These are phyloP conservation scores for Phytopythium boreale DNA, from an alignment of 352 stramenopile species.

Conservation along the genomic window DNA sequence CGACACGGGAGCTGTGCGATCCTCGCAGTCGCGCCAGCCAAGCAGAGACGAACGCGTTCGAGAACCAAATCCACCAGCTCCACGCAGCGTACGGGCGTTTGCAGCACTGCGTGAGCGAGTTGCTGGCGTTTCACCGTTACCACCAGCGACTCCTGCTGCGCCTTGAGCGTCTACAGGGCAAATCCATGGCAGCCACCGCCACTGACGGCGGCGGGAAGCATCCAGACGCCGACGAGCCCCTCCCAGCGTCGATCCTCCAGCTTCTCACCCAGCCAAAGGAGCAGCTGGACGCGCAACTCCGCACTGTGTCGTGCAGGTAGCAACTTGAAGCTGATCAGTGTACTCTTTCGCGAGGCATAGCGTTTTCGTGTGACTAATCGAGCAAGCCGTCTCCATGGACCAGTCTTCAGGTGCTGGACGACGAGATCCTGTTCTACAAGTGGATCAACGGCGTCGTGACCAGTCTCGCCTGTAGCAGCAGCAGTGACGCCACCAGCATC, in stretches of 20 bases:
- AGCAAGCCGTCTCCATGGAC: neutral
- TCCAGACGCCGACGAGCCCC: slow-evolving; percentile 14
- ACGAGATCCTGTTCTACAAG: slow-evolving; percentile 70
- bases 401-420: slow-evolving; percentile 52
- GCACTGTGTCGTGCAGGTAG: slow-evolving; percentile 37
- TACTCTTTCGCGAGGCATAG: neutral
- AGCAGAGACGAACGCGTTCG: slow-evolving; percentile 7
- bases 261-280: slow-evolving; percentile 28
- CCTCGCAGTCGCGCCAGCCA: neutral
- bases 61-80: slow-evolving; percentile 33
- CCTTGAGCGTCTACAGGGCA: slow-evolving; percentile 28
- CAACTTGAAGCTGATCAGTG: neutral
- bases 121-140: slow-evolving; percentile 30
- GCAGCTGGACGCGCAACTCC: slow-evolving; percentile 37
- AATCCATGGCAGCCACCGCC: neutral
- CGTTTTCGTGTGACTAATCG: neutral
- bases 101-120: slow-evolving; percentile 31
- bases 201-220: neutral
- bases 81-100: slow-evolving; percentile 44
- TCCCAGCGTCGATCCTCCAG: slow-evolving; percentile 42
- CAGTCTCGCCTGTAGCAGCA: slow-evolving; percentile 10
- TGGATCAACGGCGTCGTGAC: slow-evolving; percentile 60
- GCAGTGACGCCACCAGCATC: neutral
- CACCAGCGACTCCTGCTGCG: slow-evolving; percentile 38
- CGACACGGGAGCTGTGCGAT: neutral